phyloP scores from a whole-genome alignment of 768 basidiomycete species.

The Collybia sordida region DNA sequence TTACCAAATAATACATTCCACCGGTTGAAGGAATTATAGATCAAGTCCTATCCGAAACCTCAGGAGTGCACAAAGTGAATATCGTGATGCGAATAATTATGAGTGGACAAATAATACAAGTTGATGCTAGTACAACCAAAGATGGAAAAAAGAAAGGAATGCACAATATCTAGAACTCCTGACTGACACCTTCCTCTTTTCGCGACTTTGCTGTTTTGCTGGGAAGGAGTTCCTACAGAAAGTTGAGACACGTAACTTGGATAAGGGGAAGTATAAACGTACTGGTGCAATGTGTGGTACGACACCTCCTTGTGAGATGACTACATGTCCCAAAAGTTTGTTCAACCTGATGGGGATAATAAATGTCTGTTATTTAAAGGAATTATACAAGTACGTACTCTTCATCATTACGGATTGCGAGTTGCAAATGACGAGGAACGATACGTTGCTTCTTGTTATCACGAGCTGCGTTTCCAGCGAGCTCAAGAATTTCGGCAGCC shows the following conservation, averaged over 20 bases:
- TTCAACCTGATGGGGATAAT: slow-evolving; percentile 47
- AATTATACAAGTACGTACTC: slow-evolving; percentile 37
- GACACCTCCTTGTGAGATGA: slow-evolving; percentile 91
- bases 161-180: slow-evolving; percentile 39
- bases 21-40: no score
- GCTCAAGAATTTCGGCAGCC: slow-evolving; percentile 82
- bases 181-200: slow-evolving; percentile 44
- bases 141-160: slow-evolving; percentile 10
- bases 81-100: slow-evolving; percentile 12
- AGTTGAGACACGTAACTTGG: not conserved
- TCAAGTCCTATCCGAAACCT: no score
- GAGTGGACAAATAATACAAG: slow-evolving; percentile 21
- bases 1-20: no score
- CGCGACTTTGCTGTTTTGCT: slow-evolving; percentile 42
- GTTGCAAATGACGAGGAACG: slow-evolving; percentile 82
- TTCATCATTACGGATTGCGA: slow-evolving; percentile 84
- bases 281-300: slow-evolving; percentile 67
- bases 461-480: slow-evolving; percentile 75
- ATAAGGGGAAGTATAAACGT: slow-evolving; percentile 6
- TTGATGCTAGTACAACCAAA: slow-evolving; percentile 19
- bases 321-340: slow-evolving; percentile 81
- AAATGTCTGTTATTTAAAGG: not conserved
- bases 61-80: no score
- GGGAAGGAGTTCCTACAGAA: slow-evolving; percentile 36
- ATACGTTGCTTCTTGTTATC: slow-evolving; percentile 85